Evolutionary conservation across 2,329 filamentous ascomycete species (phyloP).

Genomic region (Daldinia sp.): DNA sequence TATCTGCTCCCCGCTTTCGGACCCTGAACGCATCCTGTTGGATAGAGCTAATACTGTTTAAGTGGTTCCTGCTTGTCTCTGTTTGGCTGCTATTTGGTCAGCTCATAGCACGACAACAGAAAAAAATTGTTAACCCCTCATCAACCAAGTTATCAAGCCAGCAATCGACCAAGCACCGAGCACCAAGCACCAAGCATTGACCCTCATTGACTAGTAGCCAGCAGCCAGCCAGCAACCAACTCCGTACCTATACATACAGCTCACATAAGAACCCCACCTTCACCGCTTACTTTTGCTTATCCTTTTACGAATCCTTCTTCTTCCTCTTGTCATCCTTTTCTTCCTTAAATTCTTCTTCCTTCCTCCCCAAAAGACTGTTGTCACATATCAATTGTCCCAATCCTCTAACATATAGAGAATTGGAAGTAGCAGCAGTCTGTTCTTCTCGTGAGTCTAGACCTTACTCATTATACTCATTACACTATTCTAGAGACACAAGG

Average conservation of each 20-base stretch:
- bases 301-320: slow-evolving; percentile 16
- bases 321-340: slow-evolving; percentile 16
- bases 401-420: slow-evolving; percentile 33
- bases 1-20: slow-evolving; percentile 38
- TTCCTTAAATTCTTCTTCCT: slow-evolving; percentile 28
- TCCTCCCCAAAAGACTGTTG: slow-evolving; percentile 35
- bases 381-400: slow-evolving; percentile 25
- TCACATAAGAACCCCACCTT: slow-evolving; percentile 33
- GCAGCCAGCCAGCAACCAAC: no score
- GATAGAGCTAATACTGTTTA: not conserved
- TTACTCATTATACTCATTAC: not conserved
- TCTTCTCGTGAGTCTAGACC: slow-evolving; percentile 38
- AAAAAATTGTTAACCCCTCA: slow-evolving; percentile 38
- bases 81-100: slow-evolving; percentile 26
- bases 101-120: slow-evolving; percentile 33
- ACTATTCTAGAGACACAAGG: not conserved
- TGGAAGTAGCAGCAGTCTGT: slow-evolving; percentile 41
- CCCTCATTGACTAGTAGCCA: no score
- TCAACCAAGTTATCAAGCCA: not conserved
- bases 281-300: slow-evolving; percentile 26
- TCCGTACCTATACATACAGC: slow-evolving; percentile 5
- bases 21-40: slow-evolving; percentile 31
- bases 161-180: no score
- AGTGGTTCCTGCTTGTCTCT: slow-evolving; percentile 8
- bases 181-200: no score